Base-by-base conservation (phyloP, 169 alveolate genomes). In the Theileria luwenshuni region DNA sequence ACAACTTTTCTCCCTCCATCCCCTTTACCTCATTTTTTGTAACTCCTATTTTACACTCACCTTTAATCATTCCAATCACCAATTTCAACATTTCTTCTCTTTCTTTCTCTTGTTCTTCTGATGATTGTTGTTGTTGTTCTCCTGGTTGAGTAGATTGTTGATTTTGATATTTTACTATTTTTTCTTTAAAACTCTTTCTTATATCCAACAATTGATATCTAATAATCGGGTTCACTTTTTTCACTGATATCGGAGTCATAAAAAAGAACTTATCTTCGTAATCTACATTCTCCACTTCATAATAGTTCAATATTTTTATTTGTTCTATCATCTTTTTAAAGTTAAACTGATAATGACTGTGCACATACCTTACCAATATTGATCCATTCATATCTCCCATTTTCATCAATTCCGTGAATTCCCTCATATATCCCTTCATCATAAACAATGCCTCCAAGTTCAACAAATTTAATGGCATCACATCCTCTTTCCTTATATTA, bases 231-330 rank as follows among this genome's bases (percentile, higher is more conserved):
- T 54, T 54, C 13, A 13, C 25, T 8, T 33, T 13, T 32, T 54
- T 54, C 15, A 54, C 15, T 2, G 63, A 54, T n/a, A 54, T 54
- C 27, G 63, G 63, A 3, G 27, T 1, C 42, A 54, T 13, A 12
- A 54, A 2, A 2, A 54, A 33, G 63, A 54, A 54, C 63, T 23
- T 12, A 8, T 54, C 63, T 8, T 54, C 63, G 33, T 54, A 54
- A 1, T 54, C 63, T 12, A 8, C 3, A 19, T 13, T 54, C 63
- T 8, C 27, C 15, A 54, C 3, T 8, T 10, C 27, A n/a, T 54
- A 54, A n/a, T 54, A 23, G 15, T 54, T 38, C n/a, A 54, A 15
- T 8, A 54, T 1, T n/a, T n/a, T 8, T 3, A 54, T n/a, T 10
- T 8, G 23, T 2, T 21, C 33, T n/a, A n/a, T n/a, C 15, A 54